A percentile compares a stretch with the other conserved stretches of the same genome.
Conservation (phyloP, 2,329 filamentous ascomycete species). For the Ophiosphaerella herpotricha region DNA sequence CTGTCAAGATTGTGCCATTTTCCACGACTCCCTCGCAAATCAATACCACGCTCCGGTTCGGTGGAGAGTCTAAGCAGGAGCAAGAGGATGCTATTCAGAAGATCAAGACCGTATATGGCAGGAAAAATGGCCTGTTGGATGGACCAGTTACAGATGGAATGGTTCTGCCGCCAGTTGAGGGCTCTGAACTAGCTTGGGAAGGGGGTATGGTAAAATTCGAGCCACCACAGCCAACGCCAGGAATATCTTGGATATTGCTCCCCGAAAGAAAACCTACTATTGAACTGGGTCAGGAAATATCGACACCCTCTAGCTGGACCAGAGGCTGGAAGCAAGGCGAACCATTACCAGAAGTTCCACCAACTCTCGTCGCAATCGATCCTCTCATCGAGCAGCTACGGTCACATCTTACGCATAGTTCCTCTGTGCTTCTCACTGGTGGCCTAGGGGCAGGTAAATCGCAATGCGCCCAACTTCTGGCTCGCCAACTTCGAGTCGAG, state of each 20-base stretch:
- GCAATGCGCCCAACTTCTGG: slow-evolving; percentile 75
- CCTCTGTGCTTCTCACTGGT: slow-evolving; percentile 87
- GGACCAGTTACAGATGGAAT: slow-evolving; percentile 91
- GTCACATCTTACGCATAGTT: slow-evolving; percentile 79
- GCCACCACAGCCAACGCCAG: slow-evolving; percentile 49
- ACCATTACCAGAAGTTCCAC: slow-evolving; percentile 57
- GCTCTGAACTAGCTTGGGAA: slow-evolving; percentile 68
- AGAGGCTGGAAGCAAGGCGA: slow-evolving; percentile 59
- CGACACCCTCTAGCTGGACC: slow-evolving; percentile 62
- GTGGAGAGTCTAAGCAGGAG: slow-evolving; percentile 82
- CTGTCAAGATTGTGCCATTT: slow-evolving; percentile 83
- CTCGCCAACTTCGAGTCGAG: slow-evolving; percentile 71
- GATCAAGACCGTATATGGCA: slow-evolving; percentile 73
- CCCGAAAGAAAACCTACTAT: slow-evolving; percentile 74
- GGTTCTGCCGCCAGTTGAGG: slow-evolving; percentile 66
- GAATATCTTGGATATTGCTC: slow-evolving; percentile 72
- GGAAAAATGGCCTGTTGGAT: slow-evolving; percentile 68
- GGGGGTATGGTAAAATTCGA: slow-evolving; percentile 85
- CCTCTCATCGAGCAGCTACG: slow-evolving; percentile 71
- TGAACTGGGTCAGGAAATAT: slow-evolving; percentile 75
- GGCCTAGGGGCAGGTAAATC: slow-evolving; percentile 91
- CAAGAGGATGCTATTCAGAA: slow-evolving; percentile 75
- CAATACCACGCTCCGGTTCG: slow-evolving; percentile 76
- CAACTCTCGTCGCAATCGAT: slow-evolving; percentile 83
- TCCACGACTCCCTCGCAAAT: slow-evolving; percentile 59